Conservation (phyloP, 2,329 filamentous ascomycete genomes). For the Akanthomyces dipterigenus region DNA sequence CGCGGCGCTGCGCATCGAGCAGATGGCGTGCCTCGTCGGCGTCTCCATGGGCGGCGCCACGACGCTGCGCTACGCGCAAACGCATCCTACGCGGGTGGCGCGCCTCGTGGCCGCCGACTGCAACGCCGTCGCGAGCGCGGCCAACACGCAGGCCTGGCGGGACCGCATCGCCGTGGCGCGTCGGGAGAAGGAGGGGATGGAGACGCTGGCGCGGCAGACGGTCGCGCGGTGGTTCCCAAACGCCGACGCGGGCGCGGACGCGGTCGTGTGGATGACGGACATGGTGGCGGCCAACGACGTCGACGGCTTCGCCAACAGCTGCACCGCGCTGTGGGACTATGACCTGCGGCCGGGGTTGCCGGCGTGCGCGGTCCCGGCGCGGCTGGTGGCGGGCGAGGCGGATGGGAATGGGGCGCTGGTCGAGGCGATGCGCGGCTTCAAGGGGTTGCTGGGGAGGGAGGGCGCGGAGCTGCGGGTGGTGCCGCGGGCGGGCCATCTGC, state of each 20-base stretch:
- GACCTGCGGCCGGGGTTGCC: conserved; percentile 54
- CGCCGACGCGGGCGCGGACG: conserved; percentile 35
- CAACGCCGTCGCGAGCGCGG: conserved; percentile 62
- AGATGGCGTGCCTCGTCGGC: conserved; percentile 62
- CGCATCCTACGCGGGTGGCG: conserved; percentile 47
- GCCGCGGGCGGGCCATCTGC: conserved; percentile 68
- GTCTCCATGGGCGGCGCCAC: conserved; percentile 80
- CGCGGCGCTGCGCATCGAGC: conserved; percentile 59
- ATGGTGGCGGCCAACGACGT: conserved; percentile 66
- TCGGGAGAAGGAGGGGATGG: conserved; percentile 49
- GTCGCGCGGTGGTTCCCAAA: conserved; percentile 80
- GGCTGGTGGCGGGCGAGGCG: conserved; percentile 65
- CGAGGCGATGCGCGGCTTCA: conserved; percentile 73
- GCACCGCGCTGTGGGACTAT: conserved; percentile 66
- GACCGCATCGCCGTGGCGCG: conserved; percentile 65
- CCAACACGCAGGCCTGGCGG: conserved; percentile 73
- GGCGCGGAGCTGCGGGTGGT: conserved; percentile 58
- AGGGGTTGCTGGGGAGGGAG: conserved; percentile 44
- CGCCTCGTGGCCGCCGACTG: conserved; percentile 75
- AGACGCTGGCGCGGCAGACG: conserved; percentile 61
- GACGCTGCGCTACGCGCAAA: conserved; percentile 62
- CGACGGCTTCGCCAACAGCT: conserved; percentile 60
- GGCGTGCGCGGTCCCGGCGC: conserved; percentile 47
- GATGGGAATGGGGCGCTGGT: conserved; percentile 68
- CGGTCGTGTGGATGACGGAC: conserved; percentile 50